These are phyloP conservation scores for Bolboschoenus planiculmis DNA, from an alignment of 176 grass and related monocot genomes.

Conservation along the genomic window DNA sequence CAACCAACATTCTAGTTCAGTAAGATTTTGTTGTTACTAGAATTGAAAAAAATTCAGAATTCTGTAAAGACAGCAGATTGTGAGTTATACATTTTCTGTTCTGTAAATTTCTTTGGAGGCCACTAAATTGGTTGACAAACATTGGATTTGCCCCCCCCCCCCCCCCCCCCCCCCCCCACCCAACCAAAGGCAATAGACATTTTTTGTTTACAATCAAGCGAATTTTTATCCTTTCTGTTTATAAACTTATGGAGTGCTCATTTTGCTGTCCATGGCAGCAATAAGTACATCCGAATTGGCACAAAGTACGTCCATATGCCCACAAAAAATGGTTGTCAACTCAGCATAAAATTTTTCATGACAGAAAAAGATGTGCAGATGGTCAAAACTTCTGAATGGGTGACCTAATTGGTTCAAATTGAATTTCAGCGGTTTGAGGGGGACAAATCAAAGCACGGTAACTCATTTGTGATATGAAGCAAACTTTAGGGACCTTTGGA, in stretches of 20 bases:
- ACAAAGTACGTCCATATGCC: neutral
- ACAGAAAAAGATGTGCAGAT: neutral
- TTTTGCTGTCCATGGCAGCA: neutral
- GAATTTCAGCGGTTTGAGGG: neutral
- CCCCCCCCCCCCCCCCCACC: too few relatives aligned
- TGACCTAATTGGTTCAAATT: neutral
- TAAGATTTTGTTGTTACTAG: neutral
- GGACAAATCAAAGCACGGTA: neutral
- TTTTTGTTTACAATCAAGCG: neutral
- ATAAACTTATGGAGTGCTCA: neutral
- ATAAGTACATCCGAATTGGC: neutral
- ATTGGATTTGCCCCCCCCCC: neutral
- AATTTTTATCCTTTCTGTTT: neutral
- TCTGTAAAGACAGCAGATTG: neutral
- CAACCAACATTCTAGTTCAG: neutral
- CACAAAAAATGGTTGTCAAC: neutral
- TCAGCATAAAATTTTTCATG: too few relatives aligned
- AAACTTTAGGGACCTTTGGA: neutral
- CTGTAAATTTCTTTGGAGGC: neutral
- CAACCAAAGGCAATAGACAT: neutral
- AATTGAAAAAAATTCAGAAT: too few relatives aligned
- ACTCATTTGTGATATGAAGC: neutral
- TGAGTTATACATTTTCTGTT: neutral
- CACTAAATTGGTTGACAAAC: neutral
- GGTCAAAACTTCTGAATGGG: neutral